These are phyloP conservation scores for Corniculantispora saksenae DNA, from an alignment of 2,329 filamentous ascomycete genomes.

Conservation along the genomic window DNA sequence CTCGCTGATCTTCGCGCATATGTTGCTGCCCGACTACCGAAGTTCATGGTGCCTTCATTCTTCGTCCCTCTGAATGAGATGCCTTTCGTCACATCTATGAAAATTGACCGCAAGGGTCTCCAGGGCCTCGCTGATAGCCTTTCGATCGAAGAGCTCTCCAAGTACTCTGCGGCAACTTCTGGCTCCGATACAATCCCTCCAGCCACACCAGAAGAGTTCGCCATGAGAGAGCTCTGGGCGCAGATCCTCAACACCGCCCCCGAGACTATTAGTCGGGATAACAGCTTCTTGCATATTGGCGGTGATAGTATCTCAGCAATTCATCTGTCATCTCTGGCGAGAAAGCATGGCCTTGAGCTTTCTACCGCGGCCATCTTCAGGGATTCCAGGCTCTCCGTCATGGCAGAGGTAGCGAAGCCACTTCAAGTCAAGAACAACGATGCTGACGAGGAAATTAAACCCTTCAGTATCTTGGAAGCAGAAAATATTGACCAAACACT, in stretches of 20 bases:
- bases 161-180: neutral
- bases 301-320: conserved; percentile 24
- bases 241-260: conserved; percentile 11
- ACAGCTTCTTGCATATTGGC: conserved; percentile 21
- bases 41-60: conserved; percentile 7
- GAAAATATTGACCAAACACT: neutral
- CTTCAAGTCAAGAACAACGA: neutral
- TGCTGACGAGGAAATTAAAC: neutral
- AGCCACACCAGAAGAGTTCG: conserved; percentile 15
- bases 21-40: neutral
- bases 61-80: conserved; percentile 1
- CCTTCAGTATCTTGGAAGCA: neutral
- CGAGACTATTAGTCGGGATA: conserved; percentile 13
- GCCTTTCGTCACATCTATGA: neutral
- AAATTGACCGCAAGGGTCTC: neutral
- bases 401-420: conserved; percentile 8
- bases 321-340: conserved; percentile 15
- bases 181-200: neutral
- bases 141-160: neutral
- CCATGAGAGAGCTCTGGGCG: conserved; percentile 22
- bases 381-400: conserved; percentile 14
- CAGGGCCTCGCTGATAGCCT: conserved; percentile 1
- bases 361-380: conserved; percentile 19
- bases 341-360: conserved; percentile 12
- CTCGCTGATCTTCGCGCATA: neutral